phyloP scores from a whole-genome alignment of 1,284 basidiomycete species.

The Volvariella volvacea region DNA sequence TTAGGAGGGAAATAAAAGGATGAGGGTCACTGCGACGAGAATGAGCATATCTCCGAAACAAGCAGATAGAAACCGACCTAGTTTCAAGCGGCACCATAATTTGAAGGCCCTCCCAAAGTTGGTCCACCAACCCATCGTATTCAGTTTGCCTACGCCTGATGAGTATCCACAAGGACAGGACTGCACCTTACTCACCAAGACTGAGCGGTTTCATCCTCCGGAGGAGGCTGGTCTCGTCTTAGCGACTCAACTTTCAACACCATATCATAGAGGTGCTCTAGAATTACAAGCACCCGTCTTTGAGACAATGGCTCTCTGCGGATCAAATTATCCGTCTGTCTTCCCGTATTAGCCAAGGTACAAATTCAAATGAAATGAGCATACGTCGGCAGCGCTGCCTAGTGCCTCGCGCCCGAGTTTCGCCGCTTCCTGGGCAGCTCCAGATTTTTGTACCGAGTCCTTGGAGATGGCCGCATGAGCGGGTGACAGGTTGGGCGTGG shows the following conservation, averaged over 20 bases:
- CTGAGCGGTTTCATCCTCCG: conserved; percentile 50
- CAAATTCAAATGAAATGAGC: conserved; percentile 11
- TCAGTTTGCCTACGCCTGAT: conserved; percentile 41
- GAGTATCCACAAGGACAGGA: not conserved
- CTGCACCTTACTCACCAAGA: not conserved
- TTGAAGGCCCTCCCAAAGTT: conserved; percentile 78
- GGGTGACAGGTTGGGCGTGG: conserved; percentile 49
- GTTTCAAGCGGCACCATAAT: conserved; percentile 91
- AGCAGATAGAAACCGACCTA: conserved; percentile 41
- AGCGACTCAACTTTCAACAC: conserved; percentile 86
- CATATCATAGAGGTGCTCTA: conserved; percentile 86
- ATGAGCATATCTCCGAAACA: not conserved
- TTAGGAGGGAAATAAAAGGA: conserved; percentile 92
- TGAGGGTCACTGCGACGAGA: conserved; percentile 79
- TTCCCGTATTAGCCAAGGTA: not conserved
- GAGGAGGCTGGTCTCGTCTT: conserved; percentile 68
- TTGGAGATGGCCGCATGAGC: conserved; percentile 54
- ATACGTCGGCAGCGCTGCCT: conserved; percentile 47
- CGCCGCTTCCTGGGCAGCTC: conserved; percentile 63
- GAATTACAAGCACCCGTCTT: conserved; percentile 71
- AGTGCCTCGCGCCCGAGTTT: conserved; percentile 65
- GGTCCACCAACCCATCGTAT: conserved; percentile 59
- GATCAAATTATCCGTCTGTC: conserved; percentile 48
- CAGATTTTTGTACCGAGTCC: conserved; percentile 35
- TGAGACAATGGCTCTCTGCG: conserved; percentile 70